Conservation (phyloP, 257 asterid genomes). For the Mitragyna speciosa region DNA sequence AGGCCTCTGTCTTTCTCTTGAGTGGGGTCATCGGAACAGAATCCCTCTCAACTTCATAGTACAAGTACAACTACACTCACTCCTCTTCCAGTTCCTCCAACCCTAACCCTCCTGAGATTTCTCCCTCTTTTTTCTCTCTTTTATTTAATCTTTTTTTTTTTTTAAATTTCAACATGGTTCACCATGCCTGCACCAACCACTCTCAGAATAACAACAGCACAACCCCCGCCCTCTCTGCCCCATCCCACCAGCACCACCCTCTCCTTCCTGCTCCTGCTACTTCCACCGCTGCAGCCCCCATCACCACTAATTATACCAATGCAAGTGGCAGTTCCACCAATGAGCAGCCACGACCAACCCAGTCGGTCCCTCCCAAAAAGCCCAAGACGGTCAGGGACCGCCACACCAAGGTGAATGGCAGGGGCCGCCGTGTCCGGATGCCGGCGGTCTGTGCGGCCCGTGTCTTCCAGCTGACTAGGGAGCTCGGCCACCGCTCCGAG, state of each 20-base stretch:
- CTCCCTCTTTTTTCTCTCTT: no score
- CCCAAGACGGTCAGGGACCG: conserved; percentile 46
- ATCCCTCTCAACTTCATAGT: conserved; percentile 4
- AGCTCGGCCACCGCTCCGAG: conserved; percentile 70
- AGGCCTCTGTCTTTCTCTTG: not conserved
- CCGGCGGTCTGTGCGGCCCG: conserved; percentile 82
- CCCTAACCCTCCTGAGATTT: not conserved
- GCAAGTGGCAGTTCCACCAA: not conserved
- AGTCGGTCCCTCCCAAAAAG: conserved; percentile 9
- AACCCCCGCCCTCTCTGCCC: not conserved
- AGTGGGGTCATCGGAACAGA: conserved; percentile 28
- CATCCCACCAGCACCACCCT: not conserved
- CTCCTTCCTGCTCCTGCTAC: not conserved
- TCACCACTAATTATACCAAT: not conserved
- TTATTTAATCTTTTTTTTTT: no score
- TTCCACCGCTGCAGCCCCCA: not conserved
- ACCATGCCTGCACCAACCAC: not conserved
- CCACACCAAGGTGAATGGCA: conserved; percentile 83
- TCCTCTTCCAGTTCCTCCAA: not conserved
- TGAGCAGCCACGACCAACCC: not conserved
- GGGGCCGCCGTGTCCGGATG: conserved; percentile 84
- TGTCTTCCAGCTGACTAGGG: conserved; percentile 74
- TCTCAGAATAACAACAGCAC: not conserved
- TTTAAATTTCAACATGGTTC: not conserved
- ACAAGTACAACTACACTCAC: not conserved